Conservation (phyloP, 352 stramenopile species). For the Pythium guiyangense region DNA sequence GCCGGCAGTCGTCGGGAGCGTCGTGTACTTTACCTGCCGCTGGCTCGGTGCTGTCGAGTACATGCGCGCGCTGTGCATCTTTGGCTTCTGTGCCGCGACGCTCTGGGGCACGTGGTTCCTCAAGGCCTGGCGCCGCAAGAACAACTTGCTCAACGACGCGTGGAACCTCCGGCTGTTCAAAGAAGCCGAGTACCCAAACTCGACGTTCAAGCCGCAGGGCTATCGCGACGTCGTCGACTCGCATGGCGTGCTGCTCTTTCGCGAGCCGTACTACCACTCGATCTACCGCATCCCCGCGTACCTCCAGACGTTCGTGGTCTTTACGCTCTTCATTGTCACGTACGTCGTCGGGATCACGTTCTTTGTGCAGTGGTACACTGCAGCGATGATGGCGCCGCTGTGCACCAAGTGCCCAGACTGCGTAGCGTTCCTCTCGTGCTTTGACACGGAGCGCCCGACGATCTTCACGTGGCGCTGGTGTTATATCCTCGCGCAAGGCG, state of each 20-base stretch:
- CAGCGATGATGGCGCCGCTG: slow-evolving; percentile 79
- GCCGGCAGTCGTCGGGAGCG: slow-evolving; percentile 48
- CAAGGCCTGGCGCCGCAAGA: slow-evolving; percentile 74
- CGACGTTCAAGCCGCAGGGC: slow-evolving; percentile 68
- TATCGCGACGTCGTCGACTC: slow-evolving; percentile 77
- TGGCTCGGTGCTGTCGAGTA: slow-evolving; percentile 72
- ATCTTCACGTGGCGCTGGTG: slow-evolving; percentile 71
- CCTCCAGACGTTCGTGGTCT: slow-evolving; percentile 77
- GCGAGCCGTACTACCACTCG: slow-evolving; percentile 81
- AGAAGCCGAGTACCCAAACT: slow-evolving; percentile 81
- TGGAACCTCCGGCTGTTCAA: slow-evolving; percentile 86
- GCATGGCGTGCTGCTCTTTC: slow-evolving; percentile 64
- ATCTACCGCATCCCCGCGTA: slow-evolving; percentile 74
- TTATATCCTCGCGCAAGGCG: slow-evolving; percentile 82
- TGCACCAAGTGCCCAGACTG: slow-evolving; percentile 74
- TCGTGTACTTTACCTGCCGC: slow-evolving; percentile 63
- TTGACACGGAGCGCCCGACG: slow-evolving; percentile 69
- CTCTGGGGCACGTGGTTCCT: slow-evolving; percentile 78
- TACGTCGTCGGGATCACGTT: slow-evolving; percentile 80
- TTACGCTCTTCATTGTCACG: slow-evolving; percentile 71
- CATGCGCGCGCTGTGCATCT: slow-evolving; percentile 77
- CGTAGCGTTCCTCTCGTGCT: slow-evolving; percentile 75
- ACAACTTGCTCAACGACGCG: slow-evolving; percentile 73
- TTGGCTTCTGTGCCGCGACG: slow-evolving; percentile 68
- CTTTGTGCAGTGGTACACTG: slow-evolving; percentile 87